phyloP scores from a whole-genome alignment of 2,329 filamentous ascomycete genomes.

The Colletotrichum lupini region DNA sequence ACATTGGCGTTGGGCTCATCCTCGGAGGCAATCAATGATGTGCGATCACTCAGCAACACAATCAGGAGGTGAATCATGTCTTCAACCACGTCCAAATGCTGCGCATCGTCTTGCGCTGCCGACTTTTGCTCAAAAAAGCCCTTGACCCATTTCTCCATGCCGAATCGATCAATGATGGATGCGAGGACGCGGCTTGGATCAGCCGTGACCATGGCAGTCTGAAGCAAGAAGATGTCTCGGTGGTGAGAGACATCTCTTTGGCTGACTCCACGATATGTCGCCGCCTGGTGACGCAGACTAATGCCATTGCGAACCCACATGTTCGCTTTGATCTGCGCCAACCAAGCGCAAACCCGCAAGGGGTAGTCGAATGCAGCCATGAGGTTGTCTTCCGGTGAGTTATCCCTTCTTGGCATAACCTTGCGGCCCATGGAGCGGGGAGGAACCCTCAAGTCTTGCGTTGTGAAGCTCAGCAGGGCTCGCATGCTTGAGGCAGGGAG shows the following conservation, averaged over 20 bases:
- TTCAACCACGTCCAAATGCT: constrained; percentile 93
- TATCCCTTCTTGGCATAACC: constrained; percentile 66
- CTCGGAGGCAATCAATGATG: constrained; percentile 77
- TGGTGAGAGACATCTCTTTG: constrained; percentile 95
- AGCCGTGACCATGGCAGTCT: constrained; percentile 89
- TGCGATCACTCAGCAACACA: constrained; percentile 88
- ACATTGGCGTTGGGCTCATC: constrained; percentile 74
- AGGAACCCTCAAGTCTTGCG: constrained; percentile 74
- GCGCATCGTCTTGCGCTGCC: constrained; percentile 82
- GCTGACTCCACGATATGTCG: constrained; percentile 88
- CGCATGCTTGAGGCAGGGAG: constrained; percentile 76
- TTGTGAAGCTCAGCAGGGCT: constrained; percentile 77
- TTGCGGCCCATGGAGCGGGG: constrained; percentile 71
- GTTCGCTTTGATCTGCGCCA: constrained; percentile 96
- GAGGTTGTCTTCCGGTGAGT: constrained; percentile 79
- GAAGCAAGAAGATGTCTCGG: constrained; percentile 92
- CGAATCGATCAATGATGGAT: constrained; percentile 91
- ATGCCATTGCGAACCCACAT: constrained; percentile 99
- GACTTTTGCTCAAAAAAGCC: constrained; percentile 80
- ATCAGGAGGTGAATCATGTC: constrained; percentile 96
- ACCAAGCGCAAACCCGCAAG: constrained; percentile 92
- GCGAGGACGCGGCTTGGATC: constrained; percentile 85
- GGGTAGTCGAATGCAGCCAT: constrained; percentile 94
- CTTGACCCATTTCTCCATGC: constrained; percentile 87
- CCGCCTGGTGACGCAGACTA: constrained; percentile 93